Evolutionary conservation across 2,329 filamentous ascomycete species (phyloP), one percentile per base, ranked within the genome.

Genomic region (Sclerotiophoma versabilis): DNA sequence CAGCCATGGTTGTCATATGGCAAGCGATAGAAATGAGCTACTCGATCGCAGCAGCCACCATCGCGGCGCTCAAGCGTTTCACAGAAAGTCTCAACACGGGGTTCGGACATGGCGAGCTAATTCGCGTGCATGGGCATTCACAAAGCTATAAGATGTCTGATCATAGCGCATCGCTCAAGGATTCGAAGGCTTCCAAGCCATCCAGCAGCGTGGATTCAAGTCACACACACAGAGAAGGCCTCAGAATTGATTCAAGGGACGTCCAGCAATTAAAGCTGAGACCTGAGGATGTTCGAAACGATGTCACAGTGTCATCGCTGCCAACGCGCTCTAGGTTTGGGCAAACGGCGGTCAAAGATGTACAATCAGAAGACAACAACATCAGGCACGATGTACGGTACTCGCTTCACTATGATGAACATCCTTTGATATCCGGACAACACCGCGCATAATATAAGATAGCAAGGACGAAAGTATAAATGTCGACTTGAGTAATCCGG

Each of bases 61-160:
- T 60, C n/a, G 48, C 58, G 17, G 55, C 55, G 3, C 41, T 56
- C 1, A 58, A 58, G 44, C 49, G 45, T 7, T 60, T 56, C 30
- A 54, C 58, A 4, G 58, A 60, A 22, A 58, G 46, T 10, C 44
- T 60, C 11, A 58, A 55, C 20, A 60, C 58, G 2, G 58, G 58
- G 1, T 60, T 58, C n/a, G 58, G 58, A 9, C 55, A 60, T 14
- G 55, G 58, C 7, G 55, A 58, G 44, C 36, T 56, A 15, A 55
- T 60, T 19, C 51, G 58, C 5, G 37, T 58, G 5, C 51, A 58
- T 23, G 45, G 44, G 0, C 30, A 46, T 12, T 55, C 55, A 6
- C 37, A 58, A 26, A 14, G 22, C 12, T 54, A 60, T 37, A 53
- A 58, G 15, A 26, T 53, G 41, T 60, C 51, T 2, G 48, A 34